phyloP scores from a whole-genome alignment of 768 basidiomycete species.

The Dentipellis fragilis region DNA sequence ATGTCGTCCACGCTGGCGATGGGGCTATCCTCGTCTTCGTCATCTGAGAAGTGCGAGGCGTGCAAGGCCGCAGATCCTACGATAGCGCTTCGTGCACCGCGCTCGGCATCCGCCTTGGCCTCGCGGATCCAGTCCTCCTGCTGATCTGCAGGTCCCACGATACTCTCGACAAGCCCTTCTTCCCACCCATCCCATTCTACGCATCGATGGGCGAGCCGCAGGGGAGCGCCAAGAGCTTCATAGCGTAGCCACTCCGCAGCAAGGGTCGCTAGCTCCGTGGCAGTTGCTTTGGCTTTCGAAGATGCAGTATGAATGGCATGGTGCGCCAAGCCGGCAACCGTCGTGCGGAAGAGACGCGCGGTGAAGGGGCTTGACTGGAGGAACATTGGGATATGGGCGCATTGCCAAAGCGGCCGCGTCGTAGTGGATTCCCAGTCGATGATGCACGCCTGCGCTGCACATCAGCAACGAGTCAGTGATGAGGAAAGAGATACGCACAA shows the following conservation, averaged over 20 bases:
- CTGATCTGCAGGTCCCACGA: slow-evolving; percentile 61
- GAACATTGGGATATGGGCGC: slow-evolving; percentile 74
- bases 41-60: slow-evolving; percentile 1
- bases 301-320: slow-evolving; percentile 12
- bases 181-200: slow-evolving; percentile 91
- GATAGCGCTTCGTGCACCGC: slow-evolving; percentile 14
- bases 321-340: slow-evolving; percentile 38
- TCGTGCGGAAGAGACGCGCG: slow-evolving; percentile 57
- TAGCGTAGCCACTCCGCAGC: slow-evolving; percentile 68
- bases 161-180: slow-evolving; percentile 68
- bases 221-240: slow-evolving; percentile 51
- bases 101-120: slow-evolving; percentile 24
- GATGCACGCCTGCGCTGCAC: slow-evolving; percentile 55
- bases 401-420: slow-evolving; percentile 76
- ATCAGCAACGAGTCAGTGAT: not conserved
- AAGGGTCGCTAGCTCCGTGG: slow-evolving; percentile 29
- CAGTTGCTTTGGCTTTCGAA: slow-evolving; percentile 14
- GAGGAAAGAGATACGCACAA: slow-evolving; percentile 39
- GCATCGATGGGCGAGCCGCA: slow-evolving; percentile 72
- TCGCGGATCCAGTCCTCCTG: slow-evolving; percentile 60
- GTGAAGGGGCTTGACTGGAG: slow-evolving; percentile 72
- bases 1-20: slow-evolving; percentile 12
- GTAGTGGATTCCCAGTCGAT: slow-evolving; percentile 93
- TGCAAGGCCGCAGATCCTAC: not conserved
- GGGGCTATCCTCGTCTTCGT: slow-evolving; percentile 6